A percentile compares a stretch with the other conserved stretches of the same genome.
phyloP scores from a whole-genome alignment of 23 red algal species.

The Chondrus crispus region DNA sequence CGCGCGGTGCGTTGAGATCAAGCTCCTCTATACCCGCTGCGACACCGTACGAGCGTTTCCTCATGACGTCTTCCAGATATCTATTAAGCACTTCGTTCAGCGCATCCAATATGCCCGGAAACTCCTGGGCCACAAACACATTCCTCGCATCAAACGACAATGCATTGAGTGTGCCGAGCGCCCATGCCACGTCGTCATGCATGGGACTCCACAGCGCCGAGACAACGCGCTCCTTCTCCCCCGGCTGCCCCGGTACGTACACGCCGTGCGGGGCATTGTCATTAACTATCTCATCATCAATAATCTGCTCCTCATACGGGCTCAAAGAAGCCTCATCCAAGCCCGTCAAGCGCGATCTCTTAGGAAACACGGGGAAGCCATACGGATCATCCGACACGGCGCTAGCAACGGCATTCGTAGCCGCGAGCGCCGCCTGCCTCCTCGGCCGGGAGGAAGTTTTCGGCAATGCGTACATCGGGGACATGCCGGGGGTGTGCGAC shows the following conservation, averaged over 20 bases:
- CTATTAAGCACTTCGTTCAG: conserved; percentile 58
- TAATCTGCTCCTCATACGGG: conserved; percentile 6
- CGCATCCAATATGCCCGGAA: conserved; percentile 82
- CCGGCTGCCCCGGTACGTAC: conserved; percentile 44
- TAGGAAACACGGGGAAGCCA: conserved; percentile 18
- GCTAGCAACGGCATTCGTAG: conserved; percentile 15
- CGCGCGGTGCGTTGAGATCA: not conserved
- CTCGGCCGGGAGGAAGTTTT: conserved; percentile 57
- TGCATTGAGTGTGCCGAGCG: conserved; percentile 66
- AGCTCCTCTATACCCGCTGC: conserved; percentile 38
- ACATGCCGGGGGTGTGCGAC: no score
- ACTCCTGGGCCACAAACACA: conserved; percentile 53
- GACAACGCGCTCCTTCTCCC: conserved; percentile 74
- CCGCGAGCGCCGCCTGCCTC: conserved; percentile 9
- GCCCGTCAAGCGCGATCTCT: conserved; percentile 29
- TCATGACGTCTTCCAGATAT: conserved; percentile 70
- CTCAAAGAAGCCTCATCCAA: conserved; percentile 38
- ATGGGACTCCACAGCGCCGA: conserved; percentile 65
- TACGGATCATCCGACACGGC: conserved; percentile 38
- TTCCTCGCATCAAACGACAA: conserved; percentile 63
- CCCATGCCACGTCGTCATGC: conserved; percentile 86
- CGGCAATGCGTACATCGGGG: conserved; percentile 49
- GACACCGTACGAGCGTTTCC: conserved; percentile 36
- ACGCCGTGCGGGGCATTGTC: conserved; percentile 18
- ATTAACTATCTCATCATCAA: conserved; percentile 39